Conservation (phyloP, 1,284 basidiomycete species). For the Malassezia equina region DNA sequence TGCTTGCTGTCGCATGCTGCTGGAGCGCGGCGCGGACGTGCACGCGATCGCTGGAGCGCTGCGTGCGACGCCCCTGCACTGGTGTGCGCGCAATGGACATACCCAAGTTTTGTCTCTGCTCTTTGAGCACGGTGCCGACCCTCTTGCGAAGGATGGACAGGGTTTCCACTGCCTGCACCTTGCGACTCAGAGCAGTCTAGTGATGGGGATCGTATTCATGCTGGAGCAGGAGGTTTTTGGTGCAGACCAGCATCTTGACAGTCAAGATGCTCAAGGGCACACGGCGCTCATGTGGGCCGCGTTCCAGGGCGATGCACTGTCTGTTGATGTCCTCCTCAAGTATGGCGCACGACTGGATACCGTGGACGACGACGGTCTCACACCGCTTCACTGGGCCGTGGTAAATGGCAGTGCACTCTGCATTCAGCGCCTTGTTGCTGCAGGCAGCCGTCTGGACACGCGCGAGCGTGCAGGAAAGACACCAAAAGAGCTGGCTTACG, state of each 20-base stretch:
- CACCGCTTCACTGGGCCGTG: slow-evolving; percentile 96
- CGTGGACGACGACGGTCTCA: slow-evolving; percentile 70
- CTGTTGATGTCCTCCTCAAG: slow-evolving; percentile 76
- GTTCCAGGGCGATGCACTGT: slow-evolving; percentile 93
- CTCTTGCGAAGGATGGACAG: slow-evolving; percentile 78
- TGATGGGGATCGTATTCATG: slow-evolving; percentile 87
- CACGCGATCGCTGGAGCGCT: slow-evolving; percentile 90
- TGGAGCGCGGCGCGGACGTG: slow-evolving; percentile 88
- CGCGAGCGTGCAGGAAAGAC: slow-evolving; percentile 79
- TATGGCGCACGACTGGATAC: slow-evolving; percentile 71
- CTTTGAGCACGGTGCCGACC: slow-evolving; percentile 78
- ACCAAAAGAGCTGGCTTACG: slow-evolving; percentile 83
- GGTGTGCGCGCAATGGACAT: slow-evolving; percentile 89
- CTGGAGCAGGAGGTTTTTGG: slow-evolving; percentile 61
- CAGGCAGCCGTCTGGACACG: slow-evolving; percentile 69
- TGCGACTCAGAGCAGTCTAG: slow-evolving; percentile 80
- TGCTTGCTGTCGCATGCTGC: slow-evolving; percentile 49
- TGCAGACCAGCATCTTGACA: slow-evolving; percentile 23
- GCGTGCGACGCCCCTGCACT: slow-evolving; percentile 89
- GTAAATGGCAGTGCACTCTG: slow-evolving; percentile 79
- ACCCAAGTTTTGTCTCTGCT: slow-evolving; percentile 87
- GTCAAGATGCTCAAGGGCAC: slow-evolving; percentile 72
- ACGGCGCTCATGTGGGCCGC: slow-evolving; percentile 98
- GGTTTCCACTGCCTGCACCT: slow-evolving; percentile 94
- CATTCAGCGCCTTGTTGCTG: slow-evolving; percentile 72